Percentiles rank a stretch among this genome's conserved stretches.
phyloP scores from a whole-genome alignment of 257 asterid species.

The Apocynum venetum region DNA sequence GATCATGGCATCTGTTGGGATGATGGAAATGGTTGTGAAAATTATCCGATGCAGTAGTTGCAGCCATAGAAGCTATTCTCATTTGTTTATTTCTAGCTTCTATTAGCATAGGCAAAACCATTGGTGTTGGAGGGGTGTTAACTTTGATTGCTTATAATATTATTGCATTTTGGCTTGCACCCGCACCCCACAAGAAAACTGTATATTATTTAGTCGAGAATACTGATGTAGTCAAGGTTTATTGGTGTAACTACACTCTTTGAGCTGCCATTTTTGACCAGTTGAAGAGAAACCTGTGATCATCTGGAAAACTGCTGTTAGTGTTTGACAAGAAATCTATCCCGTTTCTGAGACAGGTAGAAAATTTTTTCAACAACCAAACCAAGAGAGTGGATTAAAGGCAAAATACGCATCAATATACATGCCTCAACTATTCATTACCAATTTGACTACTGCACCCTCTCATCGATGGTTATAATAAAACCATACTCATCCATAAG shows the following conservation, averaged over 20 bases:
- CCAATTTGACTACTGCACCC: neutral
- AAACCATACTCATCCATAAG: neutral
- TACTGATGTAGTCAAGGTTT: neutral
- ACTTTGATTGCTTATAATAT: neutral
- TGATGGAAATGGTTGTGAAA: neutral
- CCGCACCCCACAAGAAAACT: no score
- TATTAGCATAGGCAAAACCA: no score
- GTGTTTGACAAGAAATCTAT: neutral
- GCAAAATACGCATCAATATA: no score
- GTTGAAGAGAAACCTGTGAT: neutral
- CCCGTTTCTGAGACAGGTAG: neutral
- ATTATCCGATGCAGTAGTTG: neutral
- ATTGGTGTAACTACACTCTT: neutral
- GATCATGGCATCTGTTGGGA: no score
- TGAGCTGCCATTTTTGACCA: neutral
- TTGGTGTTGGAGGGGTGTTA: neutral
- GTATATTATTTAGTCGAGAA: neutral
- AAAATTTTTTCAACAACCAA: neutral
- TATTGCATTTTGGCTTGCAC: neutral
- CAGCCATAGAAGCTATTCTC: neutral
- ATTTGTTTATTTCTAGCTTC: neutral
- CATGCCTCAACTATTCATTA: neutral
- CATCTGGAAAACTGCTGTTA: neutral
- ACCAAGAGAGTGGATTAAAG: no score
- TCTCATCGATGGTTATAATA: neutral